phyloP scores from a whole-genome alignment of 2,329 filamentous ascomycete genomes.

The Venturia aucupariae region DNA sequence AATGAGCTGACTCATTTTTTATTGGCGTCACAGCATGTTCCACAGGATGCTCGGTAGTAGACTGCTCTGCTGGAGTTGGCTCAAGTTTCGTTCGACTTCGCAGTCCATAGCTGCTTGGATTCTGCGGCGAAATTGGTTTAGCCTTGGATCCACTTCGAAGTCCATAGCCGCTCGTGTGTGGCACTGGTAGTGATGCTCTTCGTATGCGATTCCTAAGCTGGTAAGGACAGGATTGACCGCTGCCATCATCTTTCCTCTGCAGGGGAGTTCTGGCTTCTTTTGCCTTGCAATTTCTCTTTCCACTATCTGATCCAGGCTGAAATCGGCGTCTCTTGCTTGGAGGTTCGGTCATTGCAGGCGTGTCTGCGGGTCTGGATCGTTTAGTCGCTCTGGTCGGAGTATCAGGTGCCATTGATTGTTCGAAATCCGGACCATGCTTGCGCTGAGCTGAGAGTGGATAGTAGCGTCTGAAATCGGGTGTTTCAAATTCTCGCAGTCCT shows the following conservation, averaged over 20 bases:
- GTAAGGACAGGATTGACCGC: not conserved
- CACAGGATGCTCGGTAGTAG: not conserved
- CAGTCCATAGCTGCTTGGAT: not conserved
- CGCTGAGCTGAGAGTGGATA: not conserved
- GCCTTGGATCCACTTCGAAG: not conserved
- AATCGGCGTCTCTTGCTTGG: not conserved
- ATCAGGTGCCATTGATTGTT: not conserved
- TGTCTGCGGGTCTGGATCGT: not conserved
- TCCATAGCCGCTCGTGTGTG: not conserved
- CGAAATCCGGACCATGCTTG: not conserved
- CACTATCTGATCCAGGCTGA: not conserved
- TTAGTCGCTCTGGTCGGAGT: not conserved
- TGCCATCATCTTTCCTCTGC: not conserved
- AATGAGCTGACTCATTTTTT: not conserved
- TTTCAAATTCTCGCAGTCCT: not conserved
- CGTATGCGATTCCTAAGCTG: not conserved
- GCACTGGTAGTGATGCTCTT: constrained; percentile 1
- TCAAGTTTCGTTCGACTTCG: not conserved
- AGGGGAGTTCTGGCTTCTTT: not conserved
- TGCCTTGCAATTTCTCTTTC: not conserved
- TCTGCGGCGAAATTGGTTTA: not conserved
- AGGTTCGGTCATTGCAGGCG: not conserved
- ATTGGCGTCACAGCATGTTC: not conserved
- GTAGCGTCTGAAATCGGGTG: not conserved
- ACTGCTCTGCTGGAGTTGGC: not conserved